Evolutionary conservation across 148 eudicot genomes (phyloP).

Genomic region (Rhododendron kiyosumense): DNA sequence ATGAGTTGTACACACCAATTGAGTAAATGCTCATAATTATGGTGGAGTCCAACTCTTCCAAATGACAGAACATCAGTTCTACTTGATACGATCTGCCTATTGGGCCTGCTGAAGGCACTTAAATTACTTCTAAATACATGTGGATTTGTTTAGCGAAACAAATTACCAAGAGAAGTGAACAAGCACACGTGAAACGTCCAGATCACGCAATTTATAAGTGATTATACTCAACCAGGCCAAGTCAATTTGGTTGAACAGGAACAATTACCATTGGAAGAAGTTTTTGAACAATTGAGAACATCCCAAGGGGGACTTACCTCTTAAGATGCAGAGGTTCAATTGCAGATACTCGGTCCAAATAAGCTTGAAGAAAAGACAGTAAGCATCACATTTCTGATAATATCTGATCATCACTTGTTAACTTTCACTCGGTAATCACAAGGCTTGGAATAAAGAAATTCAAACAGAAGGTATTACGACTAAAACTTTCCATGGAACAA

Average conservation of each 20-base stretch:
- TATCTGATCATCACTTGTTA: background rate
- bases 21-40: no score
- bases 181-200: background rate
- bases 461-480: background rate
- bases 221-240: background rate
- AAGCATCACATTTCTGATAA: slow-evolving; percentile 17
- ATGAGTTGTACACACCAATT: no score
- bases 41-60: no score
- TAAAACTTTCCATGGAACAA: background rate
- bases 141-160: no score
- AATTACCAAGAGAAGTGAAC: background rate
- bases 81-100: no score
- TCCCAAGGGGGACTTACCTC: slow-evolving; percentile 47
- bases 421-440: background rate
- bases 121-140: no score
- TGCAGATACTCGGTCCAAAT: slow-evolving; percentile 61
- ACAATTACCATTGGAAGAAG: slow-evolving; percentile 54
- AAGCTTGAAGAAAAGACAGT: slow-evolving; percentile 72
- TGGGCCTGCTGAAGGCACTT: no score
- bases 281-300: slow-evolving; percentile 51
- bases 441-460: background rate
- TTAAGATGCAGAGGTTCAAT: slow-evolving; percentile 50
- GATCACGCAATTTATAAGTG: background rate
- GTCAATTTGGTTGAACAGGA: slow-evolving; percentile 35
- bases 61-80: no score